phyloP scores from a whole-genome alignment of 305 asterid genomes.

The Coffea humblotiana region DNA sequence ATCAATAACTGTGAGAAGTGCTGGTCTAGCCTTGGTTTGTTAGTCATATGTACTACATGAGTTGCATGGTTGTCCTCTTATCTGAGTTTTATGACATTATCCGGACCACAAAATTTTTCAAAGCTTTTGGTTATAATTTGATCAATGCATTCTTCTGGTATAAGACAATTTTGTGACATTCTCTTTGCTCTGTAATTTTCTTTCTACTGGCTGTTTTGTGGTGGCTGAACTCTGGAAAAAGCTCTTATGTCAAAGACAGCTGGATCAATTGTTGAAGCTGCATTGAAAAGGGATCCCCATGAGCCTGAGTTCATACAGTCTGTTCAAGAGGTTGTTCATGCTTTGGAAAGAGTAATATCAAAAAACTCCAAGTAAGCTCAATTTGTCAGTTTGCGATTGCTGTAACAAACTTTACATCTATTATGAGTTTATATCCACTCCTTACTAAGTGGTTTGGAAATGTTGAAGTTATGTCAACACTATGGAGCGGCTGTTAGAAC shows the following conservation, averaged over 20 bases:
- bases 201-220: constrained; percentile 7
- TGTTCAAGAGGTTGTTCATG: constrained; percentile 94
- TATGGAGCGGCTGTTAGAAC: constrained; percentile 96
- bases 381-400: constrained; percentile 17
- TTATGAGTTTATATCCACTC: constrained; percentile 4
- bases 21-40: background rate
- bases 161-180: background rate
- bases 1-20: background rate
- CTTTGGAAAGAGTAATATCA: constrained; percentile 95
- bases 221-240: constrained; percentile 46
- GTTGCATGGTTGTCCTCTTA: background rate
- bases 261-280: constrained; percentile 98
- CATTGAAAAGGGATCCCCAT: constrained; percentile 91
- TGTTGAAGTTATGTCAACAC: constrained; percentile 77
- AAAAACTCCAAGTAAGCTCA: constrained; percentile 77
- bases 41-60: background rate
- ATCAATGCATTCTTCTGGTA: background rate
- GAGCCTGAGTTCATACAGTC: constrained; percentile 91
- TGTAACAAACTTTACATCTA: constrained; percentile 13
- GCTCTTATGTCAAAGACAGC: constrained; percentile 98
- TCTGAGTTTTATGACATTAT: background rate
- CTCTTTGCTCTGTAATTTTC: constrained; percentile 1
- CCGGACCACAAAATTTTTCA: background rate
- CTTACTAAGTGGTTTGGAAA: constrained; percentile 22
- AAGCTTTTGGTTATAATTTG: background rate